Evolutionary conservation across 768 basidiomycete species (phyloP).

Genomic region (Trichaptum fuscoviolaceum): DNA sequence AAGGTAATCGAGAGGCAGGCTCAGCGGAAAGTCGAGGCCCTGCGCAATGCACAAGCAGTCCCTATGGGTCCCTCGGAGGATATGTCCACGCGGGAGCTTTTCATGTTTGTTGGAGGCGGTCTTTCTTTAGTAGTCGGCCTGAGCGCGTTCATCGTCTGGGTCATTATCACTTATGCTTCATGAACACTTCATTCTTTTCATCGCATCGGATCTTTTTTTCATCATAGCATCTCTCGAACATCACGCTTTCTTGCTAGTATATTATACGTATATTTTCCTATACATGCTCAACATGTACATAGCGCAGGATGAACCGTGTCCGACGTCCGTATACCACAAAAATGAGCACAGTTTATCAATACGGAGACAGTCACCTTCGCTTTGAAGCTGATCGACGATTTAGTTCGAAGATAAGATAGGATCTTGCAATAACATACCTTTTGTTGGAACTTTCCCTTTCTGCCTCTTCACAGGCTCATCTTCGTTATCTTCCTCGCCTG

Average conservation of each 20-base stretch:
- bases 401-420: background rate
- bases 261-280: slow-evolving; percentile 4
- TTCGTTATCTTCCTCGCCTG: background rate
- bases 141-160: slow-evolving; percentile 10
- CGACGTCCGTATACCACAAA: slow-evolving; percentile 6
- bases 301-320: slow-evolving; percentile 5
- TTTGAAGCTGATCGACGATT: background rate
- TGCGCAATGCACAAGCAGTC: background rate
- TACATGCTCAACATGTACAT: slow-evolving; percentile 2
- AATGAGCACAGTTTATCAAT: background rate
- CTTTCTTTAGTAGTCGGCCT: slow-evolving; percentile 8
- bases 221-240: background rate
- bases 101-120: slow-evolving; percentile 10
- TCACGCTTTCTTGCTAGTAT: slow-evolving; percentile 2
- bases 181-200: slow-evolving; percentile 3
- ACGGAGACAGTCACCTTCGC: background rate
- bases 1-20: slow-evolving; percentile 13
- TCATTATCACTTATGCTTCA: slow-evolving; percentile 8
- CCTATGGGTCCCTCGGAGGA: slow-evolving; percentile 4
- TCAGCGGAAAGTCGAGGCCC: background rate
- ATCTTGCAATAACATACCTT: background rate
- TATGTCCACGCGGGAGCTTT: slow-evolving; percentile 11
- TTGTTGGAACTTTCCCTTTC: background rate
- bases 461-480: background rate
- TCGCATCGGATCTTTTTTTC: background rate